phyloP scores from a whole-genome alignment of 1,139 yeast genomes.

The Magnusiomyces suaveolens region DNA sequence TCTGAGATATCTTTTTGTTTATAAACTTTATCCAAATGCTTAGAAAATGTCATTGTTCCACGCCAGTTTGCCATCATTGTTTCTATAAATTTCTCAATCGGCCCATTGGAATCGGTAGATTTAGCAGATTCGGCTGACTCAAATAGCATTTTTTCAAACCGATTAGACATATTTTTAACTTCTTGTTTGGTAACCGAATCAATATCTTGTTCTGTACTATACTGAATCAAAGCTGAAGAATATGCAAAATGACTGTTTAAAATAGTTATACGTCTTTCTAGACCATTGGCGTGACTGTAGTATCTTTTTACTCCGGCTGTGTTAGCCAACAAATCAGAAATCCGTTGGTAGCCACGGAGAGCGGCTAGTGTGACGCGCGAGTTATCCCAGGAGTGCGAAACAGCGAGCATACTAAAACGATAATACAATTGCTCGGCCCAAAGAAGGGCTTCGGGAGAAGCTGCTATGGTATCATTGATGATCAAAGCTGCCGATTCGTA shows the following conservation, averaged over 20 bases:
- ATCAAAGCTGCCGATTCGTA: slow-evolving; percentile 17
- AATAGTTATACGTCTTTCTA: slow-evolving; percentile 15
- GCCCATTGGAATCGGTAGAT: slow-evolving; percentile 36
- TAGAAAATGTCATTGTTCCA: slow-evolving; percentile 16
- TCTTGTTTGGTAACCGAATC: slow-evolving; percentile 9
- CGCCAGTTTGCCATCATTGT: slow-evolving; percentile 31
- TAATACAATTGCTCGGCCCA: slow-evolving; percentile 24
- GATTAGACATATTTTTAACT: slow-evolving; percentile 12
- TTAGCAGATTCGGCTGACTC: slow-evolving; percentile 35
- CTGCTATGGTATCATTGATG: slow-evolving; percentile 7
- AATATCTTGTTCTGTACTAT: slow-evolving; percentile 7
- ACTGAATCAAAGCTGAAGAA: slow-evolving; percentile 15
- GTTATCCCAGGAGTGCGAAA: slow-evolving; percentile 14
- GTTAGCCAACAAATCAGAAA: slow-evolving; percentile 13
- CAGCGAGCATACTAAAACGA: slow-evolving; percentile 19
- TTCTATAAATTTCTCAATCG: slow-evolving; percentile 27
- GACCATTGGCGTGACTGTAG: slow-evolving; percentile 4
- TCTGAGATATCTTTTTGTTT: slow-evolving; percentile 17
- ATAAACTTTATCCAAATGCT: slow-evolving; percentile 19
- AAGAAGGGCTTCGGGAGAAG: slow-evolving; percentile 18
- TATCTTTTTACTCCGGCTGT: slow-evolving; percentile 5
- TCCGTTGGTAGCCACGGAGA: slow-evolving; percentile 19
- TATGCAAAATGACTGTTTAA: slow-evolving; percentile 18
- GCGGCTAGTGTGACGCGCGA: slow-evolving; percentile 18
- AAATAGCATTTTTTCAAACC: slow-evolving; percentile 20